Base-by-base conservation (phyloP, 108 stramenopile species). In the Nannochloropsis oceanica region DNA sequence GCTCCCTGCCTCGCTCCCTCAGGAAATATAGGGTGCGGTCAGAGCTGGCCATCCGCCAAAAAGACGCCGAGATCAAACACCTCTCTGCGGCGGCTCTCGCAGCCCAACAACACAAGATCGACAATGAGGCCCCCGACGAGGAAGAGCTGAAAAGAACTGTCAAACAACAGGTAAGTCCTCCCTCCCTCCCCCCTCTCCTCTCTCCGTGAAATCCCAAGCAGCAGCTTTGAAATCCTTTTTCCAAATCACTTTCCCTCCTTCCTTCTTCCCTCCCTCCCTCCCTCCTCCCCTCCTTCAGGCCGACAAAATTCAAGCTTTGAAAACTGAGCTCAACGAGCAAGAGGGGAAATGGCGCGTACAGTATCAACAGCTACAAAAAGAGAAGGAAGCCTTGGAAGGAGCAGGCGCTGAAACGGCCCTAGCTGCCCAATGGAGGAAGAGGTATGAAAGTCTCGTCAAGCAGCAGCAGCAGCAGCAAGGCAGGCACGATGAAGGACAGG, bases 371-470 rank as follows among this genome's bases (percentile, higher is more conserved):
- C 86, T 88, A 42, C 42, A 80, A 18, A 84, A 84, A 13, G 85
- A 88, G 79, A 87, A 88, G 42, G 88, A 84, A 84, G 87, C 79
- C 46, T 43, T 90, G 22, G 82, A 83, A 83, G 42, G 59, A 13
- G 86, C 44, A 20, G 88, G 88, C 42, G 82, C 82, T 8, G 89
- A 90, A 12, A 46, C 88, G 18, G 89, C 81, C 43, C 85, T 89
- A 27, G 89, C 89, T 11, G 88, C 88, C 18, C 89, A 89, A 82
- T 89, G 89, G 89, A 88, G 89, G 44, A 88, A 89, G 59, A 85
- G 89, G 43, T 89, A 89, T 83, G 89, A 89, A 42, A 46, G 86
- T 34, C 82, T 89, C 46, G 82, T 25, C 24, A 12, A 20, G 12
- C 20, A 22, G 13, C 83, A 44, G 8, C 81, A 81, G 8, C 81